Evolutionary conservation across 2,329 filamentous ascomycete genomes (phyloP).

Genomic region (Arthrinium phaeospermum): DNA sequence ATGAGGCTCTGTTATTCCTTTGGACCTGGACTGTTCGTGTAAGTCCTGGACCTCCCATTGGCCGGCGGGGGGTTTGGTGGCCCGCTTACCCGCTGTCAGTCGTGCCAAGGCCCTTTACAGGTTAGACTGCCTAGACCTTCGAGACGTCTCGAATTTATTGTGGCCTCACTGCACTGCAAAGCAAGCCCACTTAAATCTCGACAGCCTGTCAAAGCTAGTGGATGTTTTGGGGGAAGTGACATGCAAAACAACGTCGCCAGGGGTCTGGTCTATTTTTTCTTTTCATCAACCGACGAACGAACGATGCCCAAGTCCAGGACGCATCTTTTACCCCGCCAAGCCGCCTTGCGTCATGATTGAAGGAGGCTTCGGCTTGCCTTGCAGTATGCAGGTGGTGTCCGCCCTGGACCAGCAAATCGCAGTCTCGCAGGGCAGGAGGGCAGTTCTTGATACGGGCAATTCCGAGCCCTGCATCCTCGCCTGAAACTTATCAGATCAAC

Average conservation of each 20-base stretch:
- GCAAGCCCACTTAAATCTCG: neutral
- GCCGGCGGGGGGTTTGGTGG: neutral
- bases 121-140: slow-evolving; percentile 18
- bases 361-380: neutral
- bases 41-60: neutral
- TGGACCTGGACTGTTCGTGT: neutral
- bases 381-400: neutral
- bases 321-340: neutral
- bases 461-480: neutral
- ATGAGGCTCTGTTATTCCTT: neutral
- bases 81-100: neutral
- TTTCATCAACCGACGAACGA: neutral
- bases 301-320: neutral
- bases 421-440: too few relatives aligned
- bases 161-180: neutral
- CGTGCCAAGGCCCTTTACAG: neutral
- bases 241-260: neutral
- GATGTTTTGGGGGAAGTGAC: neutral
- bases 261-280: neutral
- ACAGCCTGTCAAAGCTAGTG: neutral
- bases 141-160: slow-evolving; percentile 20
- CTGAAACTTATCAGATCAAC: neutral
- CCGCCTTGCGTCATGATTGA: neutral
- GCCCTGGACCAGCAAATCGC: neutral
- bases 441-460: neutral